Base-by-base conservation (phyloP, 2,329 filamentous ascomycete species). In the Nannizziopsis barbatae region DNA sequence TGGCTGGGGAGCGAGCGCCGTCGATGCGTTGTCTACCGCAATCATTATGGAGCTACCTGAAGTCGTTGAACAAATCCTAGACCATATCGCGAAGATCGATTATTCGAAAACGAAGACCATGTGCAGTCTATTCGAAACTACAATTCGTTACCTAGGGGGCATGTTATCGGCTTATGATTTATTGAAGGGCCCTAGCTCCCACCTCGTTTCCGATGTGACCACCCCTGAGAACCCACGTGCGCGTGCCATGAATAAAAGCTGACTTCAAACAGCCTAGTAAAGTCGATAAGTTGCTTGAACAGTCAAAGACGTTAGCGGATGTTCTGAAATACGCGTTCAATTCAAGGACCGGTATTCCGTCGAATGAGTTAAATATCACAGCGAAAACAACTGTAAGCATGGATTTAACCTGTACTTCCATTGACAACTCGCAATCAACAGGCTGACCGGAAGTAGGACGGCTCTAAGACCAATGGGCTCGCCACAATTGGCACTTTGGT, bases 71-170 rank as follows among this genome's bases (percentile, higher is more conserved):
- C 71, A 80, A 46, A 88, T 93, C 53, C 65, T 94, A 15, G 71
- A 82, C 5, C 81, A 81, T 60, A 76, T 94, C 40, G 75, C 79
- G 0, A 76, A 67, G 0, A 82, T 93, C 58, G 72, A 93, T 64
- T 94, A 86, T 60, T 75, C 75, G 37, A 69, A 72, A 9, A 84
- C 82, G 1, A 58, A 71, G 1, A 65, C 71, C 1, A 65, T 71
- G 8, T 79, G 94, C 42, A 90, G 83, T 33, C 66, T 95, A 6
- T 95, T 95, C 58, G 88, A 95, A 66, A 93, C 86, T 0, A 95
- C 86, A 0, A 94, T 95, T 59, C 81, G 88, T 22, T 94, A 94
- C 58, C 69, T 95, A 1, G 88, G 79, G 8, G 88, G 87, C 12
- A 73, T 95, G 57, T 61, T 95, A 7, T 84, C 87, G 2, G 85